Percentiles rank a stretch among this genome's conserved stretches.
Evolutionary conservation across 768 basidiomycete genomes (phyloP).

Genomic region (Glaciozyma antarctica): DNA sequence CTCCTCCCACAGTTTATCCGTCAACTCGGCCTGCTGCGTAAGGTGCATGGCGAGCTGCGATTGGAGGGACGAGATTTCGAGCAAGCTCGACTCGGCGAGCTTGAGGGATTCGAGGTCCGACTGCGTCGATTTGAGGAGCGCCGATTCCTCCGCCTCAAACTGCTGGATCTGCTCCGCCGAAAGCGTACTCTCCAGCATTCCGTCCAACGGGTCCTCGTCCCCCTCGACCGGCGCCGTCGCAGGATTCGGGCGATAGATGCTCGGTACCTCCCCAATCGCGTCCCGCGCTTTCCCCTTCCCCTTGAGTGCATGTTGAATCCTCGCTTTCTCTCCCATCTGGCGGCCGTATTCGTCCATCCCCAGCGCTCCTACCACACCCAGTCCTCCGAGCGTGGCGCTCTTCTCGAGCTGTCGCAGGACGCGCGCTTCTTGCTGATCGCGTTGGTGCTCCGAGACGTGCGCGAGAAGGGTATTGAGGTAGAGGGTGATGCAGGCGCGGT

Average conservation of each 20-base stretch:
- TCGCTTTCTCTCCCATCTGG: background rate
- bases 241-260: constrained; percentile 27
- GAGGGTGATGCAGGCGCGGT: constrained; percentile 86
- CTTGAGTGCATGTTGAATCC: constrained; percentile 38
- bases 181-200: constrained; percentile 70
- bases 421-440: constrained; percentile 88
- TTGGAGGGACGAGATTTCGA: constrained; percentile 89
- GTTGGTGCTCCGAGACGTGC: constrained; percentile 65
- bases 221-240: constrained; percentile 41
- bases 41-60: constrained; percentile 82
- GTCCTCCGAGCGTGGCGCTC: constrained; percentile 60
- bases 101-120: constrained; percentile 80
- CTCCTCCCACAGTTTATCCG: constrained; percentile 89
- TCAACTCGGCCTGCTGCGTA: constrained; percentile 78
- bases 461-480: constrained; percentile 73
- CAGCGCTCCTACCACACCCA: constrained; percentile 49
- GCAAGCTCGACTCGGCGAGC: constrained; percentile 76
- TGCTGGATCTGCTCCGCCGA: constrained; percentile 78
- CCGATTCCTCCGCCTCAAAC: constrained; percentile 85
- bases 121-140: constrained; percentile 71
- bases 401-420: constrained; percentile 78
- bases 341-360: constrained; percentile 37
- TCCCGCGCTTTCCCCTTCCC: constrained; percentile 32
- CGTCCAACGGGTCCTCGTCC: constrained; percentile 46
- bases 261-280: constrained; percentile 16